Conservation (phyloP, 495 filamentous ascomycete species). For the Filosporella fistucella region DNA sequence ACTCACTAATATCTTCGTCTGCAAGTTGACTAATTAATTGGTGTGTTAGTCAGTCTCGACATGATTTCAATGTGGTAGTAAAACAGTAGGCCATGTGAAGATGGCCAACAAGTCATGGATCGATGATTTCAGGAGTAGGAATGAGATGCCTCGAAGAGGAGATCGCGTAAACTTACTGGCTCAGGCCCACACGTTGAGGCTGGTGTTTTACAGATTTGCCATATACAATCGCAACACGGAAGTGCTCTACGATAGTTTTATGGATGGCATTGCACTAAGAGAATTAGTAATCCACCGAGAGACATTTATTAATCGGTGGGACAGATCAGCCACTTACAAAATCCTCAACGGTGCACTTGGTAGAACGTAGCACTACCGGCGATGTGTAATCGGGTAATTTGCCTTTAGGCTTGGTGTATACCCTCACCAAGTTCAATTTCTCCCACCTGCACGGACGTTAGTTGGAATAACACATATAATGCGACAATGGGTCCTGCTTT, state of each 20-base stretch:
- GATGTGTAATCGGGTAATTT: constrained; percentile 87
- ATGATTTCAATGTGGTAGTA: too few species aligned
- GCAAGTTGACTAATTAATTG: too few species aligned
- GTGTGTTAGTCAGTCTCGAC: too few species aligned
- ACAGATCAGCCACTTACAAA: constrained; percentile 63
- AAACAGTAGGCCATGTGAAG: too few species aligned
- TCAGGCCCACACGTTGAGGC: constrained; percentile 87
- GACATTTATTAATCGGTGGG: neutral
- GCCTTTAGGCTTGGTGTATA: constrained; percentile 98
- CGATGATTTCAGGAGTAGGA: too few species aligned
- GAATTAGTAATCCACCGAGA: too few species aligned
- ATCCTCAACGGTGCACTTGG: constrained; percentile 86
- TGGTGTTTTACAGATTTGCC: constrained; percentile 98
- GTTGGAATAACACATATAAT: too few species aligned
- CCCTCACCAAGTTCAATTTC: constrained; percentile 81
- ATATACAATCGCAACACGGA: constrained; percentile 93
- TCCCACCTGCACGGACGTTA: constrained; percentile 63
- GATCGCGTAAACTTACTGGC: too few species aligned
- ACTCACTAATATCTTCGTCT: too few species aligned
- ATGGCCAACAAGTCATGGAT: too few species aligned
- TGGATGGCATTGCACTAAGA: constrained; percentile 91
- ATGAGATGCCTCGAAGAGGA: too few species aligned
- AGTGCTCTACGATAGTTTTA: constrained; percentile 91
- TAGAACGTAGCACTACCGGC: constrained; percentile 83
- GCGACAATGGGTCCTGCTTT: too few species aligned